These are phyloP conservation scores for Diplodia sapinea DNA, from an alignment of 2,329 filamentous ascomycete genomes.

Conservation along the genomic window DNA sequence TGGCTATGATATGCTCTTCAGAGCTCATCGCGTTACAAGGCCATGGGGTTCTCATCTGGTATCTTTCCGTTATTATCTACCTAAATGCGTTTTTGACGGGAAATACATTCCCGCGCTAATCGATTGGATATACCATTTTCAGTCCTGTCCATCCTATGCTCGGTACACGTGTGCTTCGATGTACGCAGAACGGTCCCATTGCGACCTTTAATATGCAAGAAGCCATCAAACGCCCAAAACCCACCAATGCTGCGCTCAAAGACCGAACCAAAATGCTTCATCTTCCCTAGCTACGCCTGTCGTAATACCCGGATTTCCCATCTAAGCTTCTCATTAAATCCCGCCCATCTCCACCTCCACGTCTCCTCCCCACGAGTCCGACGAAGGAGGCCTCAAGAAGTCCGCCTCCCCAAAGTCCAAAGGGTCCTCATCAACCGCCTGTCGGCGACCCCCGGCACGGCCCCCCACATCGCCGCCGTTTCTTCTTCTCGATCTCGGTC, in stretches of 20 bases:
- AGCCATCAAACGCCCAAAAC: background rate
- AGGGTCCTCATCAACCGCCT: background rate
- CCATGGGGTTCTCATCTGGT: no score
- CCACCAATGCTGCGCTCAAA: background rate
- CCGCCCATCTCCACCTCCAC: slow-evolving; percentile 45
- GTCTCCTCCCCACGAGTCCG: slow-evolving; percentile 36
- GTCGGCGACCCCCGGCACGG: slow-evolving; percentile 43
- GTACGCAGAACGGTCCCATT: background rate
- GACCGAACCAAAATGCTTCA: background rate
- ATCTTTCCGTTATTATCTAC: no score
- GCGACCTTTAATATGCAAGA: background rate
- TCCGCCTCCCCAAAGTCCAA: slow-evolving; percentile 72
- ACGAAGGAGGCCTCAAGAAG: slow-evolving; percentile 54
- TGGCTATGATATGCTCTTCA: no score
- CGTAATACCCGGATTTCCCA: background rate
- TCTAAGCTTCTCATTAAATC: slow-evolving; percentile 33
- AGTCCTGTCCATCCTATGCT: no score
- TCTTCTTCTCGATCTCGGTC: slow-evolving; percentile 44
- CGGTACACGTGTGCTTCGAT: background rate
- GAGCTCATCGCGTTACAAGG: no score
- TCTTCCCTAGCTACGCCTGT: background rate
- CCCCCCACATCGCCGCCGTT: slow-evolving; percentile 37
- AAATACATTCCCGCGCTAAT: no score
- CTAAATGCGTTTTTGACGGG: no score
- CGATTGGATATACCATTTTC: no score